Conservation (phyloP, 495 filamentous ascomycete species). For the Lindgomyces ingoldianus region DNA sequence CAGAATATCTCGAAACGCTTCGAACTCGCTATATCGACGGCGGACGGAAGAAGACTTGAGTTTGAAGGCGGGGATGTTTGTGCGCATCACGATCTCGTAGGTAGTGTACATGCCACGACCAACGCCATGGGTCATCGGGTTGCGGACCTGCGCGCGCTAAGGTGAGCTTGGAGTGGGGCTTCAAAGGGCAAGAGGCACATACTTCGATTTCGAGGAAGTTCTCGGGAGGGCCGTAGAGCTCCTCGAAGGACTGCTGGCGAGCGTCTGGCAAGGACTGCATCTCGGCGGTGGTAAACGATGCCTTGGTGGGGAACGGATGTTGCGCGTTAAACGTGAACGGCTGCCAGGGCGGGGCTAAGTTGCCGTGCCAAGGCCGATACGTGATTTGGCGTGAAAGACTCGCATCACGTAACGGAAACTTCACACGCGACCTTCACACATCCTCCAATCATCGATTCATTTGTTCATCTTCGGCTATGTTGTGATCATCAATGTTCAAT, state of each 20-base stretch:
- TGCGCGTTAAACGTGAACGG: not conserved
- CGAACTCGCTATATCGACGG: slow-evolving; percentile 94
- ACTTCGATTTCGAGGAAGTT: slow-evolving; percentile 99
- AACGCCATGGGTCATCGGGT: slow-evolving; percentile 92
- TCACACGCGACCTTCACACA: not conserved
- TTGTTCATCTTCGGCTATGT: not conserved
- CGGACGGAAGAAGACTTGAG: slow-evolving; percentile 82
- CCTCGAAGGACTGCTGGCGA: slow-evolving; percentile 92
- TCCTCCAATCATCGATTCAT: not conserved
- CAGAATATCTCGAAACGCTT: slow-evolving; percentile 97
- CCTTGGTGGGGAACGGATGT: not conserved
- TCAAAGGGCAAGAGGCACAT: slow-evolving; percentile 29
- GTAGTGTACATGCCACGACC: slow-evolving; percentile 97
- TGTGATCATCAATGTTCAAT: no score
- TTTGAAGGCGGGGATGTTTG: slow-evolving; percentile 99
- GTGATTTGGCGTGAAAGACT: not conserved
- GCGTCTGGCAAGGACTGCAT: slow-evolving; percentile 45
- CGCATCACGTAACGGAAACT: not conserved
- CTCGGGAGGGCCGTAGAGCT: slow-evolving; percentile 98
- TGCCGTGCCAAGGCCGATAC: no score
- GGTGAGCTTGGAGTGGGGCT: slow-evolving; percentile 17
- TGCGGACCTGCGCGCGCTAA: slow-evolving; percentile 67
- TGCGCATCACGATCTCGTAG: slow-evolving; percentile 95
- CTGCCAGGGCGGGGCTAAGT: no score
- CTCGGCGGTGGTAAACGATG: not conserved